A percentile compares a stretch with the other conserved stretches of the same genome.
These are phyloP conservation scores for Ettlia oleoabundans DNA, from an alignment of 139 green algal species.

Conservation along the genomic window DNA sequence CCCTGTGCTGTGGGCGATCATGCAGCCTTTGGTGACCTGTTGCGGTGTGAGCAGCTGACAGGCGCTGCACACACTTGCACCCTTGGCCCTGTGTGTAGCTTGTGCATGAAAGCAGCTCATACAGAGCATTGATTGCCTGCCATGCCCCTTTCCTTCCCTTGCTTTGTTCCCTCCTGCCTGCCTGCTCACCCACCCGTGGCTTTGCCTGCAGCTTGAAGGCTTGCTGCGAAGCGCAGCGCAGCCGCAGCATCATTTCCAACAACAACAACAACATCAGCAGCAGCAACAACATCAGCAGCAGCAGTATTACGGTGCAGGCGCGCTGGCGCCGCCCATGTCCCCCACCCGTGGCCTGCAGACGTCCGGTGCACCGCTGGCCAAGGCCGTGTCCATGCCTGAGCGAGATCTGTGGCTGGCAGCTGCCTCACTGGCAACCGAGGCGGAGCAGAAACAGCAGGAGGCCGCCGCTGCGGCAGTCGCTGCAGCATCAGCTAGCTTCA, in stretches of 20 bases:
- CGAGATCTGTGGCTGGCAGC: constrained; percentile 22
- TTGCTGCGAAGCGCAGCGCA: neutral
- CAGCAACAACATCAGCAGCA: neutral
- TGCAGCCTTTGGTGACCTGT: too few species aligned
- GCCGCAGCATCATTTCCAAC: neutral
- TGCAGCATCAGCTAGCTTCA: constrained; percentile 5
- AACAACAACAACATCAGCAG: neutral
- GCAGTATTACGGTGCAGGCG: neutral
- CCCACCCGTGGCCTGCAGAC: constrained; percentile 21
- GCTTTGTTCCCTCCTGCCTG: neutral
- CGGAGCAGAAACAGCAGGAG: constrained; percentile 26
- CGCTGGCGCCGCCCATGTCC: neutral
- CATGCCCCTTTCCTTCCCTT: neutral
- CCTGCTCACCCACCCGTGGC: neutral
- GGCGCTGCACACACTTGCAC: too few species aligned
- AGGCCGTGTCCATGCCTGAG: constrained; percentile 23
- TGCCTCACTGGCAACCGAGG: constrained; percentile 17
- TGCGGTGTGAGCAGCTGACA: too few species aligned
- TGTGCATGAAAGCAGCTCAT: too few species aligned
- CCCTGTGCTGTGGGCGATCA: too few species aligned
- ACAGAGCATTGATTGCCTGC: too few species aligned
- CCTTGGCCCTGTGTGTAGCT: too few species aligned
- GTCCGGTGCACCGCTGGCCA: neutral
- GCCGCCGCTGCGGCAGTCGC: neutral
- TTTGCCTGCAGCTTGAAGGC: constrained; percentile 18